These are phyloP conservation scores for sorghum (Sorghum bicolor) DNA, from an alignment of 176 grass and related monocot genomes.

Conservation along the genomic window DNA sequence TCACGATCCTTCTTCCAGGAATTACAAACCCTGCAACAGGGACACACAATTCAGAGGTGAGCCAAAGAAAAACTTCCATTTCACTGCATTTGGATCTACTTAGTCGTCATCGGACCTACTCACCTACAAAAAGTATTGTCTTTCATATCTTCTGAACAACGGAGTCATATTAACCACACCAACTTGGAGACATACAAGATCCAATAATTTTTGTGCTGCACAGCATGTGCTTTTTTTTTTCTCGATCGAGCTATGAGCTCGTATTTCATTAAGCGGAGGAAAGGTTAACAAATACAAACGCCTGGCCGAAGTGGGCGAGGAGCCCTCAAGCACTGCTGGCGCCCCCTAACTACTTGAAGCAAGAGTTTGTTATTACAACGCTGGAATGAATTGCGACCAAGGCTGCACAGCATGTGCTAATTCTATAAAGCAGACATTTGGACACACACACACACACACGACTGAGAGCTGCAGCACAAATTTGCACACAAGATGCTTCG, in stretches of 20 bases:
- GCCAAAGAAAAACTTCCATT: not conserved
- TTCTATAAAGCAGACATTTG: not conserved
- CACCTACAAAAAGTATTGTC: not conserved
- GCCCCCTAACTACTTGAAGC: no score
- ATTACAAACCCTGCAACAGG: constrained; percentile 82
- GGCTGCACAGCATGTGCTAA: not conserved
- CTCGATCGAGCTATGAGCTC: no score
- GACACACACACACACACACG: constrained; percentile 7
- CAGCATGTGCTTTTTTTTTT: no score
- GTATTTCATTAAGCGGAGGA: no score
- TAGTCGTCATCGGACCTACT: not conserved
- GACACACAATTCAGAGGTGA: constrained; percentile 16
- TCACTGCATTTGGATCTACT: not conserved
- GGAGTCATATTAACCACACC: no score
- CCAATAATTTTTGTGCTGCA: not conserved
- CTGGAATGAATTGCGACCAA: no score
- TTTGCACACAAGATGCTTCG: not conserved
- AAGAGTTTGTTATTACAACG: no score
- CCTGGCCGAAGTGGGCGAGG: no score
- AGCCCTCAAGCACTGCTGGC: no score
- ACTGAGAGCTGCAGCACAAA: not conserved
- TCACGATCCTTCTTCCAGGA: constrained; percentile 64
- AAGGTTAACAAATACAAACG: no score
- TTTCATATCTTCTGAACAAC: no score
- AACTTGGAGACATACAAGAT: not conserved